Conservation (phyloP, 768 basidiomycete genomes). For the Chlorophyllum brunneum region DNA sequence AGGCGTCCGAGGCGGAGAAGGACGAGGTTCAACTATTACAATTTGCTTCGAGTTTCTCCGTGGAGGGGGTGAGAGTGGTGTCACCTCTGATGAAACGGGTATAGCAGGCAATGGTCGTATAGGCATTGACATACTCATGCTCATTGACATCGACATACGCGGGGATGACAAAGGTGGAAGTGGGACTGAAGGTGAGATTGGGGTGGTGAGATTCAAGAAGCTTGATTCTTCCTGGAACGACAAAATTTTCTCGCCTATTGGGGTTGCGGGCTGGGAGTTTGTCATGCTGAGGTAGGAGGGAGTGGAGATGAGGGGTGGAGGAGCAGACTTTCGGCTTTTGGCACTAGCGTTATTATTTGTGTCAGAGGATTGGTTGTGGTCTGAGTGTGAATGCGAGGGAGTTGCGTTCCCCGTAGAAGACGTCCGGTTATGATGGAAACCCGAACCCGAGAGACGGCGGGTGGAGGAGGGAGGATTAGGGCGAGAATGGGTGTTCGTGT, state of each 20-base stretch:
- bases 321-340: slow-evolving; percentile 10
- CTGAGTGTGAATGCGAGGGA: neutral
- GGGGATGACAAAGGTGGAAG: slow-evolving; percentile 21
- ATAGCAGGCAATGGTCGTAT: slow-evolving; percentile 15
- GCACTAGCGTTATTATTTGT: slow-evolving; percentile 14
- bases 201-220: slow-evolving; percentile 55
- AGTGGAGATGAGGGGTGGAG: slow-evolving; percentile 12
- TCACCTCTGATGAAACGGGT: slow-evolving; percentile 23
- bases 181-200: slow-evolving; percentile 35
- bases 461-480: slow-evolving; percentile 13
- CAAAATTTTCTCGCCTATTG: slow-evolving; percentile 65
- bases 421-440: slow-evolving; percentile 7
- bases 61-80: slow-evolving; percentile 58
- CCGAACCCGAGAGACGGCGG: neutral
- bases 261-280: slow-evolving; percentile 37
- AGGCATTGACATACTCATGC: neutral
- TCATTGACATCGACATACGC: slow-evolving; percentile 17
- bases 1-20: neutral
- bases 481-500: slow-evolving; percentile 26
- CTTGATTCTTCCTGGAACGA: slow-evolving; percentile 48
- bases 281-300: slow-evolving; percentile 9
- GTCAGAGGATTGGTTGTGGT: neutral
- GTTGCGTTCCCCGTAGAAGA: slow-evolving; percentile 1
- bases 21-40: slow-evolving; percentile 27
- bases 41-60: slow-evolving; percentile 54